Base-by-base conservation (phyloP, 805 yeast genomes). In the Candida anglica region DNA sequence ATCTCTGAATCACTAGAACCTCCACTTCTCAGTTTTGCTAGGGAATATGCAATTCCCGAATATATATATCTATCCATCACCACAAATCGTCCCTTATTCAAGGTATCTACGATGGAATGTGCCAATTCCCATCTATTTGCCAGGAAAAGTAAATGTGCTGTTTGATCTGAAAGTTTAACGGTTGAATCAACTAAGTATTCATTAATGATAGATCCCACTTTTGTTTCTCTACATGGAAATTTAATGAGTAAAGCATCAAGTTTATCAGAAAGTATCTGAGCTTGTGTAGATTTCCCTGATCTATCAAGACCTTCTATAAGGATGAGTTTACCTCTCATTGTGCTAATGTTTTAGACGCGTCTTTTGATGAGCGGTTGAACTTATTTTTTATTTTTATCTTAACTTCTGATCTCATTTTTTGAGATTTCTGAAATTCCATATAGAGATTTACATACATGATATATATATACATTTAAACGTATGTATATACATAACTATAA, bases 111-210 rank as follows among this genome's bases (percentile, higher is more conserved):
- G 4, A 93, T 77, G 3, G 56, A 53, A 1, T 63, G 56, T 2
- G 69, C 72, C 15, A 77, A 47, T 54, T 93, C 99, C 99, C 99
- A 93, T 42, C 99, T 64, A 50, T 93, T 93, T 1, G 98, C 96
- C 44, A 88, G 78, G 56, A 93, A 93, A 21, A 93, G 62, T 16
- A 93, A 65, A 58, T 93, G 99, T 4, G 88, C 81, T 0, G 95
- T 69, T 53, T 87, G 80, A 50, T 89, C 96, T 13, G 79, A 73
- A 14, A 88, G 54, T 6, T 58, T 41, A 40, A 73, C 72, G 1
- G 54, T 37, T 15, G 63, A 59, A 42, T 78, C 71, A 0, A 75
- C 70, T 18, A 93, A 66, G 53, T 88, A 93, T 34, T 67, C 55
- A 56, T 93, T 76, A 48, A 93, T 89, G 44, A 88, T 60, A 38